Evolutionary conservation across 225 moss, liverwort and hornwort genomes (phyloP).

Genomic region (Anthoceros angustus): DNA sequence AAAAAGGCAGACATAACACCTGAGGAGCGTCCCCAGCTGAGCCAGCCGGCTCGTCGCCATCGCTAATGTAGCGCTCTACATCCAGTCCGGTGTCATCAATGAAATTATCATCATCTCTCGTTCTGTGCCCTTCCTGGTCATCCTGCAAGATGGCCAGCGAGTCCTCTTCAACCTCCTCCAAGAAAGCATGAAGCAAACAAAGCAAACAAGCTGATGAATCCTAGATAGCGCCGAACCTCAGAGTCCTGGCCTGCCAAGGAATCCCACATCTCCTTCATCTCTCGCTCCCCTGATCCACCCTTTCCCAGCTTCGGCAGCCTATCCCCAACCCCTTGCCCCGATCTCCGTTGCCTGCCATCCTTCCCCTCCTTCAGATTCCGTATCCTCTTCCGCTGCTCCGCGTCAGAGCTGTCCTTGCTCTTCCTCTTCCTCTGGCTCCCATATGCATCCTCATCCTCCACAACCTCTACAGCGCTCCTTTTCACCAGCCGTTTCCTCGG

Average conservation of each 20-base stretch:
- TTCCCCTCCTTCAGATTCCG: conserved; percentile 27
- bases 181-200: not conserved
- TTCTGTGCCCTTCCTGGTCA: conserved; percentile 34
- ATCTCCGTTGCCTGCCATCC: conserved; percentile 19
- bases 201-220: not conserved
- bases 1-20: conserved; percentile 12
- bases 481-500: conserved; percentile 53
- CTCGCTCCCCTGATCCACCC: conserved; percentile 20
- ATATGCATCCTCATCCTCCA: conserved; percentile 23
- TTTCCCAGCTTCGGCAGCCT: conserved; percentile 21
- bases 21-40: conserved; percentile 40
- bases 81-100: conserved; percentile 81
- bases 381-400: conserved; percentile 16
- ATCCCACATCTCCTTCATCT: conserved; percentile 70
- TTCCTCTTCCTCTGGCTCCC: conserved; percentile 21
- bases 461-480: conserved; percentile 31
- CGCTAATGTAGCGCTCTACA: conserved; percentile 55
- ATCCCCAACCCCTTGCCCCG: conserved; percentile 14
- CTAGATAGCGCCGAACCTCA: conserved; percentile 18
- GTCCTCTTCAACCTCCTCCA: not conserved
- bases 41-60: conserved; percentile 26
- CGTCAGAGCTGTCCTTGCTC: conserved; percentile 26
- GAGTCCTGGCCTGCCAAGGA: conserved; percentile 55
- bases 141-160: conserved; percentile 24
- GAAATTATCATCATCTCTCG: conserved; percentile 49